Evolutionary conservation across 768 basidiomycete genomes (phyloP).

Genomic region (Mycena vitilis): DNA sequence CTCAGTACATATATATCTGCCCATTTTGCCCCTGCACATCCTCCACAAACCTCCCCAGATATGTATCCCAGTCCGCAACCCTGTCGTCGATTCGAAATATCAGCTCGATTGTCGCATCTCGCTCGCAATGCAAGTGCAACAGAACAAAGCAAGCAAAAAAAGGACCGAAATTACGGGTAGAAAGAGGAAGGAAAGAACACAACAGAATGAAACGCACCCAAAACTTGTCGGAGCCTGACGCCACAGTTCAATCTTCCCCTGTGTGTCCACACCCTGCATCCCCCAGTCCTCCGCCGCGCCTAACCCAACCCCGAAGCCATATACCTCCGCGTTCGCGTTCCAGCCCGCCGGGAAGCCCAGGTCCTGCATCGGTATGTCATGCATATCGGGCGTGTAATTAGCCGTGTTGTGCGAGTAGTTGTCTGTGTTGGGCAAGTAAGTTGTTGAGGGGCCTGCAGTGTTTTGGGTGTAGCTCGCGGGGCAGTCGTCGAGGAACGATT

Average conservation of each 20-base stretch:
- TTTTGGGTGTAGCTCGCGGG: background rate
- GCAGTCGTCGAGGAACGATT: background rate
- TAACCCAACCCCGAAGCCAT: background rate
- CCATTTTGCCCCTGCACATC: conserved; percentile 9
- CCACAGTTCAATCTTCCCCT: conserved; percentile 18
- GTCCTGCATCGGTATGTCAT: no score
- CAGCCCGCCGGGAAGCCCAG: background rate
- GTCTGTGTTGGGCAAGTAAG: no score
- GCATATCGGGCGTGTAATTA: no score
- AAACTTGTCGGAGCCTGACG: conserved; percentile 20
- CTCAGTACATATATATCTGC: no score
- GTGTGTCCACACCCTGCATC: conserved; percentile 7
- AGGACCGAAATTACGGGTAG: background rate
- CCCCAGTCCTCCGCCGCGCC: background rate
- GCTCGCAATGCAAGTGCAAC: no score
- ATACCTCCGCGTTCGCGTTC: background rate
- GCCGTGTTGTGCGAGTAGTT: no score
- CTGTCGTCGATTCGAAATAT: no score
- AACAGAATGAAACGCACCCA: conserved; percentile 1
- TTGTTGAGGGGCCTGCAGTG: background rate
- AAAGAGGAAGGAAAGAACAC: background rate
- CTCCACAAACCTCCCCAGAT: conserved; percentile 19
- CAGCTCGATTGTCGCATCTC: no score
- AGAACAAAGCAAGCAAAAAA: no score
- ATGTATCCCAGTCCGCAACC: conserved; percentile 25